These are phyloP conservation scores for Incumbomyces delicatus DNA, from an alignment of 2,329 filamentous ascomycete genomes.

Conservation along the genomic window DNA sequence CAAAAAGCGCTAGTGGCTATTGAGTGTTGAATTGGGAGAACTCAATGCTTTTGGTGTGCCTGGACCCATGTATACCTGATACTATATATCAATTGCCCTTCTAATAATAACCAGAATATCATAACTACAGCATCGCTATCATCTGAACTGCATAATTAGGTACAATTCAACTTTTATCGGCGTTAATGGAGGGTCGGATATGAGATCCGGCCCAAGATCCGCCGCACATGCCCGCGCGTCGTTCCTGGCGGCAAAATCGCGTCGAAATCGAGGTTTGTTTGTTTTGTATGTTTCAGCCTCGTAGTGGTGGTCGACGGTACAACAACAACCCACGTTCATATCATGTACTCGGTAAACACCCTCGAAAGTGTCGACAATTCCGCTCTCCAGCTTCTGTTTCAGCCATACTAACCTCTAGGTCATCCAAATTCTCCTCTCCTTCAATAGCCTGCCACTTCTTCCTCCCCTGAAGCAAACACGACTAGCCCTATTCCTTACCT, in stretches of 20 bases:
- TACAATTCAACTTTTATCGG: too few relatives aligned
- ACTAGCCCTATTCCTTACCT: neutral
- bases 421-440: neutral
- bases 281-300: constrained; percentile 5
- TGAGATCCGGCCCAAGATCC: too few relatives aligned
- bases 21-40: too few relatives aligned
- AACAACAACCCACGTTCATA: neutral
- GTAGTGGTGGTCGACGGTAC: neutral
- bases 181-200: too few relatives aligned
- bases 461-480: too few relatives aligned
- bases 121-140: too few relatives aligned
- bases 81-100: too few relatives aligned
- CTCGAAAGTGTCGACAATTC: neutral
- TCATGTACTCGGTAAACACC: neutral
- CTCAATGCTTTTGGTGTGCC: too few relatives aligned
- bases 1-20: too few relatives aligned
- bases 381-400: neutral
- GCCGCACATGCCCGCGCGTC: neutral
- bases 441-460: neutral
- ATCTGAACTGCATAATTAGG: too few relatives aligned
- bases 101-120: too few relatives aligned
- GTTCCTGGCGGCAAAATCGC: neutral
- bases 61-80: too few relatives aligned
- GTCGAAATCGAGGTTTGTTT: neutral
- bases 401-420: constrained; percentile 1